A percentile compares a stretch with the other conserved stretches of the same genome.
Conservation (phyloP, 2,329 filamentous ascomycete genomes). For the Ophiostoma perfectum region DNA sequence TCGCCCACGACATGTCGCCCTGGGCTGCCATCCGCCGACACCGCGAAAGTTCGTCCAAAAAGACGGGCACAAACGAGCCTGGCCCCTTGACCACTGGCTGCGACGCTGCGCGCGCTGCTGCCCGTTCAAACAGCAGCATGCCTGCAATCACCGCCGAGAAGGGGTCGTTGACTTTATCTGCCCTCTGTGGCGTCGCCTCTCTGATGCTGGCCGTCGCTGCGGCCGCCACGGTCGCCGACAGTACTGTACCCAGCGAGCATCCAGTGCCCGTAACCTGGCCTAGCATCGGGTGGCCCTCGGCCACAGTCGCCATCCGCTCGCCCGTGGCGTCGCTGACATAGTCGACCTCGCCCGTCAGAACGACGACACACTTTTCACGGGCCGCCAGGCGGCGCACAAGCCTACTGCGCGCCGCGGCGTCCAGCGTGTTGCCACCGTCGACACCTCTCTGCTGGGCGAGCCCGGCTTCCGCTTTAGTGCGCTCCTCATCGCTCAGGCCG, state of each 20-base stretch:
- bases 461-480: slow-evolving; percentile 24
- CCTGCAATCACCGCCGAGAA: slow-evolving; percentile 69
- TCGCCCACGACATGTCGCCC: slow-evolving; percentile 26
- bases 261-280: slow-evolving; percentile 72
- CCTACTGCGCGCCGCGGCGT: slow-evolving; percentile 45
- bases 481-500: slow-evolving; percentile 26
- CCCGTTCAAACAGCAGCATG: slow-evolving; percentile 69
- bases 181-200: not conserved
- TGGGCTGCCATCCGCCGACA: slow-evolving; percentile 30
- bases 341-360: slow-evolving; percentile 78
- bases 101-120: slow-evolving; percentile 64
- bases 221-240: slow-evolving; percentile 69
- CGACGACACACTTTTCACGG: slow-evolving; percentile 63
- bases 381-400: slow-evolving; percentile 63
- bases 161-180: slow-evolving; percentile 43
- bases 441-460: slow-evolving; percentile 69
- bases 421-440: slow-evolving; percentile 61
- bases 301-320: slow-evolving; percentile 56
- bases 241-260: slow-evolving; percentile 75
- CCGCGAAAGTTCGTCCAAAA: slow-evolving; percentile 64
- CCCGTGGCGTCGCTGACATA: slow-evolving; percentile 65
- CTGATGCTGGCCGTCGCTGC: slow-evolving; percentile 36
- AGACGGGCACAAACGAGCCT: slow-evolving; percentile 78
- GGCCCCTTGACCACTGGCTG: slow-evolving; percentile 65
- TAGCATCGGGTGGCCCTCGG: slow-evolving; percentile 70